Conservation (phyloP, 345 rosid species). For the Dipteronia dyeriana region DNA sequence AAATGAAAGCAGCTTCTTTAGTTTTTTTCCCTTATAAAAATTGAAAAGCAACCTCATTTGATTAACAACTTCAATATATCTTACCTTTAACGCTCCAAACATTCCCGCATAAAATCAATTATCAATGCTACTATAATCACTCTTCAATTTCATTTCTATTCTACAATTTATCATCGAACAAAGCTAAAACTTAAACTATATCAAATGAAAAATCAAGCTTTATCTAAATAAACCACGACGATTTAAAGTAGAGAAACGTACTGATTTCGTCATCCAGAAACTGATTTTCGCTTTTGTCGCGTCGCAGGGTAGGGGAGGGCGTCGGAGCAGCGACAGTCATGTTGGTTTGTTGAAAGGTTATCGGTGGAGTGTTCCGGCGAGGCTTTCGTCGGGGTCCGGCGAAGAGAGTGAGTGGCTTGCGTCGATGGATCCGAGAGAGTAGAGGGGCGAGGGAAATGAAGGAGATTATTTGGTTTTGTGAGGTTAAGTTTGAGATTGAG, state of each 20-base stretch:
- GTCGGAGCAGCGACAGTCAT: conserved; percentile 39
- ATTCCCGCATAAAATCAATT: neutral
- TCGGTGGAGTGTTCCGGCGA: conserved; percentile 29
- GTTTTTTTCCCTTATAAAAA: neutral
- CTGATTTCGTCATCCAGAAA: conserved; percentile 49
- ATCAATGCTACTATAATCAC: neutral
- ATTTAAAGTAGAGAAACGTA: conserved; percentile 21
- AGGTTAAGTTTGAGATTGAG: conserved; percentile 36
- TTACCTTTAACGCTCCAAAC: too few species aligned
- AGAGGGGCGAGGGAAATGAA: conserved; percentile 21
- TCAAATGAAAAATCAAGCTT: neutral
- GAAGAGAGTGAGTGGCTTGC: conserved; percentile 19
- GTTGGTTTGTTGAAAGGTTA: conserved; percentile 20
- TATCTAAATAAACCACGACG: neutral
- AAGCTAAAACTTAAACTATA: neutral
- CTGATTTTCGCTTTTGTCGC: conserved; percentile 42
- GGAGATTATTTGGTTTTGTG: conserved; percentile 30
- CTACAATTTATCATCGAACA: neutral
- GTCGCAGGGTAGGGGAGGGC: conserved; percentile 43
- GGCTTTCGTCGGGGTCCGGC: conserved; percentile 20
- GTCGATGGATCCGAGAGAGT: neutral
- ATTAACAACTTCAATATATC: neutral
- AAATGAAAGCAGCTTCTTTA: neutral
- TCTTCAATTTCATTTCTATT: neutral
- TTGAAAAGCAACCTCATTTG: neutral